phyloP scores from a whole-genome alignment of 495 filamentous ascomycete species.

The Elasticomyces elasticus region DNA sequence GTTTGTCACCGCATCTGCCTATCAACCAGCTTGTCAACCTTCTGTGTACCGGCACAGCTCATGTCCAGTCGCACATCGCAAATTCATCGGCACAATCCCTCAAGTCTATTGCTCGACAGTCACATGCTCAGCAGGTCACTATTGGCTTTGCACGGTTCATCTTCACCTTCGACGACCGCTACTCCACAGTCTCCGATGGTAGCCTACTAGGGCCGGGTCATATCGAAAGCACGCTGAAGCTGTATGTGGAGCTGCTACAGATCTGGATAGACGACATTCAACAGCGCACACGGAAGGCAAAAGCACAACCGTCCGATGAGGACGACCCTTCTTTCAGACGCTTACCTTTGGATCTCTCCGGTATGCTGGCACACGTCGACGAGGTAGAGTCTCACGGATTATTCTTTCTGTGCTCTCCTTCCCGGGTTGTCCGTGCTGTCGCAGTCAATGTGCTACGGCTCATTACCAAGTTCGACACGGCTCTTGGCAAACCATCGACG shows the following conservation, averaged over 20 bases:
- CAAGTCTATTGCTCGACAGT: constrained; percentile 89
- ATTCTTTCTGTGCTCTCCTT: constrained; percentile 98
- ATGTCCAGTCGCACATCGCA: constrained; percentile 87
- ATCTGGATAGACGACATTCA: constrained; percentile 98
- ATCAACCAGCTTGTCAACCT: constrained; percentile 93
- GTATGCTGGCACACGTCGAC: constrained; percentile 82
- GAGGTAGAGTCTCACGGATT: constrained; percentile 94
- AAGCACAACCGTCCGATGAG: constrained; percentile 51
- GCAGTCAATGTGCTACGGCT: constrained; percentile 86
- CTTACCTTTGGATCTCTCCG: constrained; percentile 75
- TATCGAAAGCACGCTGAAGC: constrained; percentile 82
- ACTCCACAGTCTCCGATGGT: constrained; percentile 95
- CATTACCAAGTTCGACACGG: constrained; percentile 88
- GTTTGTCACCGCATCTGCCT: constrained; percentile 78
- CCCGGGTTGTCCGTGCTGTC: constrained; percentile 73
- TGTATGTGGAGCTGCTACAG: constrained; percentile 86
- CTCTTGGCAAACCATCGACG: constrained; percentile 60
- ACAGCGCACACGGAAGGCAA: constrained; percentile 66
- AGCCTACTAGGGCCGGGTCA: constrained; percentile 92
- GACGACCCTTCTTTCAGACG: constrained; percentile 46
- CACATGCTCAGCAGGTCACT: constrained; percentile 88
- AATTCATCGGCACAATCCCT: constrained; percentile 83
- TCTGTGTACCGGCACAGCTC: constrained; percentile 90
- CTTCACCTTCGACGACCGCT: constrained; percentile 93
- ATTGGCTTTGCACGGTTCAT: constrained; percentile 95